Conservation (phyloP, 2,329 filamentous ascomycete genomes). For the Monosporascus sp. region DNA sequence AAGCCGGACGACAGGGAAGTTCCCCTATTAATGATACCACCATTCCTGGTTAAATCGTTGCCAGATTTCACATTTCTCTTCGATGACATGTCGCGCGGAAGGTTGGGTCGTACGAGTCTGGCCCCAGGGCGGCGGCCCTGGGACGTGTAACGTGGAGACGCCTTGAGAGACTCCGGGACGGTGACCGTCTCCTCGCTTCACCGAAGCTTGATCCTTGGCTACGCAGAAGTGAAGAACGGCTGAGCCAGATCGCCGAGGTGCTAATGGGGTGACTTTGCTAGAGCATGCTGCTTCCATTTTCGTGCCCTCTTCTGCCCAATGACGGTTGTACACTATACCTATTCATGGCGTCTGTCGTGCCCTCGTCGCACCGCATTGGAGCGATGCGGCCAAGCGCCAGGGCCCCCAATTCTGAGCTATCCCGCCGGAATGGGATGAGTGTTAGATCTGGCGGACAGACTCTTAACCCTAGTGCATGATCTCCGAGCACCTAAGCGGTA, state of each 20-base stretch:
- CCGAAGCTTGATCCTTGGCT: neutral
- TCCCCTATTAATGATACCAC: neutral
- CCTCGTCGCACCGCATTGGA: slow-evolving; percentile 19
- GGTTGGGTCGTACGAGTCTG: neutral
- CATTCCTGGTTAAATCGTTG: neutral
- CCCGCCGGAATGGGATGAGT: slow-evolving; percentile 17
- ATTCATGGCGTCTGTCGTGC: slow-evolving; percentile 19
- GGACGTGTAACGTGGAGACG: neutral
- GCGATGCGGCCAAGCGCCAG: slow-evolving; percentile 23
- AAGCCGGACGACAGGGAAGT: neutral
- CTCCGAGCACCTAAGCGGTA: slow-evolving; percentile 24
- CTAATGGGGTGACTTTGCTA: neutral
- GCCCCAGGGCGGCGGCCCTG: neutral
- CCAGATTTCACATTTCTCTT: neutral
- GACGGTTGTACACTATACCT: slow-evolving; percentile 11
- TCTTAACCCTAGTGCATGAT: slow-evolving; percentile 26
- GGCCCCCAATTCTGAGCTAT: slow-evolving; percentile 10
- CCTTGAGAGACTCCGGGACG: neutral
- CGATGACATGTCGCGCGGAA: neutral
- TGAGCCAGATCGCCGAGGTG: neutral
- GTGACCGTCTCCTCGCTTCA: neutral
- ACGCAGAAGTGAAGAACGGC: neutral
- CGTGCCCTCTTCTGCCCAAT: slow-evolving; percentile 7
- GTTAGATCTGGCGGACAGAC: slow-evolving; percentile 25
- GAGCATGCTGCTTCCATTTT: slow-evolving; percentile 10